Evolutionary conservation across 495 filamentous ascomycete species (phyloP), one percentile per base, ranked within the genome.

Genomic region (Xylaria longipes): DNA sequence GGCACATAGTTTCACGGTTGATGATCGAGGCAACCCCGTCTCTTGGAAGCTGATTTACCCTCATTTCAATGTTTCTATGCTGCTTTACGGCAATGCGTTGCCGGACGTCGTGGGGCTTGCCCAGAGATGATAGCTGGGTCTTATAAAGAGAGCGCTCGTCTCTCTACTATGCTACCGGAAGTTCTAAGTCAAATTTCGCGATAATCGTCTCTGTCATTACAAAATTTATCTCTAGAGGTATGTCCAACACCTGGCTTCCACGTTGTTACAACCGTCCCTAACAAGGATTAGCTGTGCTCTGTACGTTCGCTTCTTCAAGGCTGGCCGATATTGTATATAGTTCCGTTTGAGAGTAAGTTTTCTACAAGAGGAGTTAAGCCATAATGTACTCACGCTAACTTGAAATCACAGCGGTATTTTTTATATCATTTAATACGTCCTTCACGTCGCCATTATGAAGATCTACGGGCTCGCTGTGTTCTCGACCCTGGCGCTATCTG

Each of bases 321-420:
- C 66, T 35, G 27, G 39, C 52, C 15, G 31, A 3, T 25, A 7
- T 25, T 58, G 2, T 25, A 25, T 60, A 39, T 12, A 27, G 33
- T 35, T 69, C 66, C 76, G 76, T 76, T 76, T 75, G 76, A 75
- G 70, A 76, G 76, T 77, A 70, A 60, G 74, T 27, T 0, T 25
- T 65, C 33, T 39, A 29, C 5, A 17, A 33, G 12, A 4, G 22
- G 22, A 31, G 63, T 15, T 20, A 43, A 43, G 17, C 56, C 17
- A 14, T n/a, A 3, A 60, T 68, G 25, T 43, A 7, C 7, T n/a
- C 6, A 15, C 2, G 27, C 52, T 68, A 29, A 67, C n/a, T 56
- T 25, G 31, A 25, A 29, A 61, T 5, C 33, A 63, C 37, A 77
- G 73, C 74, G 74, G 72, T 43, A 63, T 54, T 72, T 72, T 27